A percentile compares a stretch with the other conserved stretches of the same genome.
These are phyloP conservation scores for Scalesia atractyloides DNA, from an alignment of 129 eudicot species.

Conservation along the genomic window DNA sequence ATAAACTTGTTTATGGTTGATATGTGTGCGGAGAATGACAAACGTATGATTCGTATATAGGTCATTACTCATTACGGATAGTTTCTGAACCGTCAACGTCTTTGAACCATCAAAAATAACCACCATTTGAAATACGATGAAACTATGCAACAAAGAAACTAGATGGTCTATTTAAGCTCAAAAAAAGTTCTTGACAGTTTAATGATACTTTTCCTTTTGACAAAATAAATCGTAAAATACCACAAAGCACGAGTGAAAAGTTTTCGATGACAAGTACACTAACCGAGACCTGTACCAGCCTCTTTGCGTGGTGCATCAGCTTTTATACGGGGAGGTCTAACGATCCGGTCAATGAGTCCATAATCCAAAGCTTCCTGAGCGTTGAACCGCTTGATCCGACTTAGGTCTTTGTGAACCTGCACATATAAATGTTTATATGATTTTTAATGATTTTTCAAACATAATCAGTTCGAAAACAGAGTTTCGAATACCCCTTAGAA, in stretches of 20 bases:
- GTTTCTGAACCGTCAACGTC: too few relatives aligned
- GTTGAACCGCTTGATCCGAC: slow-evolving; percentile 48
- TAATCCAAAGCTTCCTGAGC: slow-evolving; percentile 78
- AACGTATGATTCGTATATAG: too few relatives aligned
- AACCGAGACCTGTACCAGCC: slow-evolving; percentile 40
- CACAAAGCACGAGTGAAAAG: neutral
- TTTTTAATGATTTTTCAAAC: too few relatives aligned
- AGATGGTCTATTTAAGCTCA: neutral
- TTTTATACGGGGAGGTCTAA: slow-evolving; percentile 60
- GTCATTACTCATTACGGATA: too few relatives aligned
- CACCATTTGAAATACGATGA: neutral
- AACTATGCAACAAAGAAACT: neutral
- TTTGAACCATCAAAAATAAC: too few relatives aligned
- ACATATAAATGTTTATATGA: too few relatives aligned
- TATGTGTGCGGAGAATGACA: too few relatives aligned
- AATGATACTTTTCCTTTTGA: slow-evolving; percentile 6
- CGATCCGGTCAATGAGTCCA: slow-evolving; percentile 71
- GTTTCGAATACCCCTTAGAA: neutral
- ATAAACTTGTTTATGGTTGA: neutral
- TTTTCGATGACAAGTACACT: slow-evolving; percentile 1
- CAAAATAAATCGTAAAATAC: neutral
- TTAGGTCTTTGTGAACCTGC: slow-evolving; percentile 66
- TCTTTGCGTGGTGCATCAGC: slow-evolving; percentile 53
- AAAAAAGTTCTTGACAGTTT: slow-evolving; percentile 10
- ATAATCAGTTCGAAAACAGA: neutral